Base-by-base conservation (phyloP, 495 filamentous ascomycete species). In the Thozetella sp. region DNA sequence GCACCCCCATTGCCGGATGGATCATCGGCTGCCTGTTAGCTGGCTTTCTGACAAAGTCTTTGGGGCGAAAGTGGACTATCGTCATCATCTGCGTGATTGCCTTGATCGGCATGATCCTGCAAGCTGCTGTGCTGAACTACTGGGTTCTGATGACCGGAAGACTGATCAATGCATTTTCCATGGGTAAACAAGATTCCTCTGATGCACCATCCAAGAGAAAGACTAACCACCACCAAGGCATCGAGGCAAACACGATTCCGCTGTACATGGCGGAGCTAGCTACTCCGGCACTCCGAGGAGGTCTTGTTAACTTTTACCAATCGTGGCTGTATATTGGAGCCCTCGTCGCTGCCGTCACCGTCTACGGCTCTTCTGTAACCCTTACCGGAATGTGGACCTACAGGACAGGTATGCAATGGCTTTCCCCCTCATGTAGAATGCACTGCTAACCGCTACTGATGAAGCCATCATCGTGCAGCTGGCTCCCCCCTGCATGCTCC, bases 401-500 rank as follows among this genome's bases (percentile, higher is more conserved):
- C 30, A 6, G 30, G 9, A 37, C 30, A 37, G 30, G 30, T 37
- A 17, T 17, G 30, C 6, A 6, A 9, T 37, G 30, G 30, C 30
- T 37, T 37, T 37, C 30, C 17, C 30, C 30, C 30, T 17, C 30
- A 37, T 37, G 9, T 6, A 37, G 6, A 37, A 6, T 6, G 9
- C 30, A 37, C 30, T 9, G 17, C 30, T 37, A 37, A 37, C 30
- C 17, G 9, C 6, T 37, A 37, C n/a, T 37, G 17, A 37, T 37
- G 6, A 6, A 37, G 30, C 30, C 30, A 37, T 37, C 17, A 37
- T 37, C 17, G 30, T 37, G 17, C 30, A 37, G 17, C 6, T 37
- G 17, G 30, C 30, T 6, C 30, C 30, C 17, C 30, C 30, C 30
- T 37, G 30, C 30, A 37, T 84, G 22, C 77, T 86, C 0, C 59